These are phyloP conservation scores for Castanea mollissima DNA, from an alignment of 306 rosid genomes.

Conservation along the genomic window DNA sequence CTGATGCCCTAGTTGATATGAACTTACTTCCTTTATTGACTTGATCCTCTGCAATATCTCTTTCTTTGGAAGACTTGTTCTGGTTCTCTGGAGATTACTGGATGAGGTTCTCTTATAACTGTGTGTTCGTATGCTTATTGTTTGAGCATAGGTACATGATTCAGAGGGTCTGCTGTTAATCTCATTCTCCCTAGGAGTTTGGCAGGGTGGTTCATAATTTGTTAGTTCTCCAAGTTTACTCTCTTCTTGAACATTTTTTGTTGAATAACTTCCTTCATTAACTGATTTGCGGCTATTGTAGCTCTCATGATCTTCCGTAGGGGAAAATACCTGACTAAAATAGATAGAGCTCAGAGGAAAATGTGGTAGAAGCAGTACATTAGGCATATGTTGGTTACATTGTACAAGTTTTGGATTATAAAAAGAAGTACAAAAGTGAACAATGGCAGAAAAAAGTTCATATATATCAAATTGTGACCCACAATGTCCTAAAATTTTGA, in stretches of 20 bases:
- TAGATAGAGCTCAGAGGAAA: neutral
- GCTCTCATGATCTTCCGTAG: slow-evolving; percentile 6
- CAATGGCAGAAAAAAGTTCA: neutral
- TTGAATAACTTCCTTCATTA: too few relatives aligned
- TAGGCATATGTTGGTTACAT: neutral
- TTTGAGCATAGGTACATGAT: neutral
- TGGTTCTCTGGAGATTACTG: neutral
- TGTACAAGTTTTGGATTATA: neutral
- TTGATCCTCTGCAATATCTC: slow-evolving; percentile 27
- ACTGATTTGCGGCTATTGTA: neutral
- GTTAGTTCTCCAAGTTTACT: neutral
- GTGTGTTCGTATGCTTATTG: neutral
- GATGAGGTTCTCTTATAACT: slow-evolving; percentile 13
- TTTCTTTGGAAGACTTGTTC: neutral
- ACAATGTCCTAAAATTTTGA: neutral
- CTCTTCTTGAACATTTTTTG: neutral
- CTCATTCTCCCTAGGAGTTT: neutral
- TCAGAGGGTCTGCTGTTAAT: neutral
- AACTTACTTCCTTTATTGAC: slow-evolving; percentile 20
- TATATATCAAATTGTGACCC: neutral
- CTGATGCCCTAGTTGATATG: slow-evolving; percentile 17
- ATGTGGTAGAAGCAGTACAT: neutral
- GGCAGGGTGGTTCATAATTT: neutral
- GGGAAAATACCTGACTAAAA: slow-evolving; percentile 12
- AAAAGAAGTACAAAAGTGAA: neutral